Base-by-base conservation (phyloP, 148 eudicot species). In the Heliamphora exappendiculata region DNA sequence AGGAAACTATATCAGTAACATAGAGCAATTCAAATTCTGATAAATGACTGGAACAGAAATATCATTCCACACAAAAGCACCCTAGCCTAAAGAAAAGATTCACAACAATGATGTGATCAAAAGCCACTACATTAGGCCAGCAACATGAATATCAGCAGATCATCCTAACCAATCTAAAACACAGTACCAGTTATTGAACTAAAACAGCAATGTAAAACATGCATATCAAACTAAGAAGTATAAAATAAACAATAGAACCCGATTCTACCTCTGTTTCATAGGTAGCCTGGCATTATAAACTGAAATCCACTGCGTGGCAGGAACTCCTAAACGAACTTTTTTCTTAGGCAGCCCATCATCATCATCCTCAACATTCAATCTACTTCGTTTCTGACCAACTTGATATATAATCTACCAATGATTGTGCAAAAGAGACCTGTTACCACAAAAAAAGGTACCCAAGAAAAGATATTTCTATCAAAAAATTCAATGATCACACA, bases 231-330 rank as follows among this genome's bases (percentile, higher is more conserved):
- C n/a, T n/a, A n/a, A n/a, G n/a, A n/a, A n/a, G n/a, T n/a, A n/a
- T n/a, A n/a, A n/a, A n/a, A n/a, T n/a, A n/a, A n/a, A n/a, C n/a
- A n/a, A n/a, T n/a, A n/a, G n/a, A 31, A 28, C 33, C 14, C 67
- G 11, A 67, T 70, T 55, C 72, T 81, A 91, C 98, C 98, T 86
- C 75, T 93, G 98, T 81, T 93, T 93, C 98, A 93, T 91, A n/a
- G 96, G 96, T 33, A 96, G 90, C 6, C 96, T 91, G 66, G 96
- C 98, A 85, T 93, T 93, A 73, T 93, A 93, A 44, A 91, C 94
- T 68, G 98, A 93, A 82, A 93, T 90, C 98, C 98, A 93, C 74
- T 93, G 96, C 24, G 89, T 89, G 45, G 98, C 96, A 65, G 96
- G 96, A 84, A 94, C 91, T 74, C 98, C 98, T 71, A 91, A 75